phyloP scores from a whole-genome alignment of 495 filamentous ascomycete species.

The Neurospora sublineolata region DNA sequence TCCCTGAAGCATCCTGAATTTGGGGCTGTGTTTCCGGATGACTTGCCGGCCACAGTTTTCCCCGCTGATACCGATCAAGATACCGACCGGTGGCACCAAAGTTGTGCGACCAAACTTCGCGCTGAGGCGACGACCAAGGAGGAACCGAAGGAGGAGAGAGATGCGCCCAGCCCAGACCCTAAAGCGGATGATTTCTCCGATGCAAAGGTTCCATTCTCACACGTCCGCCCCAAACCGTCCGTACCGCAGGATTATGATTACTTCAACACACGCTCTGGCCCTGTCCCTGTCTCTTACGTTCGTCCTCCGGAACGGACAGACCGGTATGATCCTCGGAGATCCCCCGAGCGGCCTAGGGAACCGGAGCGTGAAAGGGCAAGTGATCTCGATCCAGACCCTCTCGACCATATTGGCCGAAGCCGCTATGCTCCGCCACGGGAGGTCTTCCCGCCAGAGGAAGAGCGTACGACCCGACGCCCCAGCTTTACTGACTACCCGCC shows the following conservation, averaged over 20 bases:
- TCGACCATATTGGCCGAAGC: slow-evolving; percentile 10
- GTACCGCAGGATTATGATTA: slow-evolving; percentile 16
- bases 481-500: slow-evolving; percentile 17
- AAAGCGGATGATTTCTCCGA: slow-evolving; percentile 5
- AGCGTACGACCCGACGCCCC: slow-evolving; percentile 13
- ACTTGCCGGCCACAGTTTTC: slow-evolving; percentile 65
- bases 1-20: slow-evolving; percentile 62
- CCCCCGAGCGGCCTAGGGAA: slow-evolving; percentile 15
- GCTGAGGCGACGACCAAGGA: slow-evolving; percentile 30
- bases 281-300: slow-evolving; percentile 14
- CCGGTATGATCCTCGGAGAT: slow-evolving; percentile 10
- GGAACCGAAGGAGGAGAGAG: slow-evolving; percentile 10
- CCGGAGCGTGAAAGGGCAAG: slow-evolving; percentile 20
- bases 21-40: slow-evolving; percentile 58
- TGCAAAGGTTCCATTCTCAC: slow-evolving; percentile 11
- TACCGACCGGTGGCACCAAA: slow-evolving; percentile 75
- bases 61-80: slow-evolving; percentile 62
- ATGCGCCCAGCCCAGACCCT: background rate
- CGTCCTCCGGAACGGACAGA: slow-evolving; percentile 13
- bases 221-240: slow-evolving; percentile 10
- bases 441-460: slow-evolving; percentile 13
- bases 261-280: slow-evolving; percentile 7
- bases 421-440: slow-evolving; percentile 13
- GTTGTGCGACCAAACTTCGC: slow-evolving; percentile 46
- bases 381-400: slow-evolving; percentile 13